Base-by-base conservation (phyloP, 768 basidiomycete species). In the Hypholoma fasciculare region DNA sequence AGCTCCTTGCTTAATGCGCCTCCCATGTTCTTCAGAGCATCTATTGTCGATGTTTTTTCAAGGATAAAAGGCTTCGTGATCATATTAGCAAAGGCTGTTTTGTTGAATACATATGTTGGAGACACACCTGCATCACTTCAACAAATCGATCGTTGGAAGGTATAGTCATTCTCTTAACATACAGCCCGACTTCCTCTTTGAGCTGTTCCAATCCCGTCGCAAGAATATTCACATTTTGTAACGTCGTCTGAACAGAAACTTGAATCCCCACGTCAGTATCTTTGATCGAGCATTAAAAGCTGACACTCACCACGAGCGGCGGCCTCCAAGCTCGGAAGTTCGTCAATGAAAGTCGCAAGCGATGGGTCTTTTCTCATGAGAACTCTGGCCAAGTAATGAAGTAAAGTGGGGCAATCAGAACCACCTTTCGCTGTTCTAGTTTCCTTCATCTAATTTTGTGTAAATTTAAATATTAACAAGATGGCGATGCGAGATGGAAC, bases 381-480 rank as follows among this genome's bases (percentile, higher is more conserved):
- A 6, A 90, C 80, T 48, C 83, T 81, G 12, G 91, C 92, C n/a
- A 96, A 70, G 67, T 94, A 96, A 69, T 96, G 95, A 12, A 97
- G 78, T n/a, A 98, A 75, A 0, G 94, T 96, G 0, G 94, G 93
- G 62, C 92, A 96, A 7, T 84, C 84, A 0, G 83, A 49, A 0
- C 83, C 82, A 0, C 82, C 83, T 56, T 83, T 87, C 0, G 82
- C 84, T 0, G 92, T 90, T 72, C 84, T 92, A 7, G 88, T 94
- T 63, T 95, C 93, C 67, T 85, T 88, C 74, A 94, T 72, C 94
- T 96, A 30, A 34, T 34, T 34, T 34, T 6, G 30, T 1, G 30
- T 5, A 7, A 12, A 49, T 26, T 4, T 16, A 16, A 13, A 23
- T 30, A 27, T 23, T 7, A 6, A 48, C 5, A 16, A 16, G 26